phyloP scores from a whole-genome alignment of 2,329 filamentous ascomycete genomes.

The Meredithiella fracta region DNA sequence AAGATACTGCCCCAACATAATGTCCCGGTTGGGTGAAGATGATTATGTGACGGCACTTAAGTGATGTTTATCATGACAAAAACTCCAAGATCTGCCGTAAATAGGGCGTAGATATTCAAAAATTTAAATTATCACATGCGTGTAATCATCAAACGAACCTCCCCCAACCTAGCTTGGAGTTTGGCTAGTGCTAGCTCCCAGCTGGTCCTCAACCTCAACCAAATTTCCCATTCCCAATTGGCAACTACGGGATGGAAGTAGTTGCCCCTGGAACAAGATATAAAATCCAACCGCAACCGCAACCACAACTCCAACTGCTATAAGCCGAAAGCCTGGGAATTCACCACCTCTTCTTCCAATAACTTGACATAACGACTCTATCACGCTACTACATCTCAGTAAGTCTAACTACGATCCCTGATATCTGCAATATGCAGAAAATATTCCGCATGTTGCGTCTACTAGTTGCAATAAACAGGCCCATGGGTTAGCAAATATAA shows the following conservation, averaged over 20 bases:
- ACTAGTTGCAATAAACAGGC: too few species aligned
- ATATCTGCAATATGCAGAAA: too few species aligned
- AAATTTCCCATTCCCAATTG: background rate
- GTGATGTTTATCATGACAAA: too few species aligned
- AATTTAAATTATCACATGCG: background rate
- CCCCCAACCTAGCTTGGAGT: background rate
- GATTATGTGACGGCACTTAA: too few species aligned
- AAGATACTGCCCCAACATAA: background rate
- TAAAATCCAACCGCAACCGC: background rate
- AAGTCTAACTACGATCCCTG: too few species aligned
- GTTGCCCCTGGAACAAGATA: background rate
- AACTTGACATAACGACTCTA: background rate
- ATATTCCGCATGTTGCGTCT: too few species aligned
- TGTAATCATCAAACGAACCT: background rate
- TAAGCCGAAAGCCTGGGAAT: background rate
- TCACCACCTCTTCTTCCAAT: background rate
- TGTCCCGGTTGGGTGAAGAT: too few species aligned
- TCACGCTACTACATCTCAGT: too few species aligned
- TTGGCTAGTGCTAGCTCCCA: background rate
- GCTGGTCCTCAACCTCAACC: conserved; percentile 13
- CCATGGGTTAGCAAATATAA: too few species aligned
- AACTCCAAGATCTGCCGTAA: too few species aligned
- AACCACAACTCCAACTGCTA: background rate
- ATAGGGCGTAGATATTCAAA: too few species aligned
- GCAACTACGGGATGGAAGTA: background rate